Percentiles rank a stretch among this genome's conserved stretches.
Conservation (phyloP, 2,329 filamentous ascomycete genomes). For the Penicillium sp. region DNA sequence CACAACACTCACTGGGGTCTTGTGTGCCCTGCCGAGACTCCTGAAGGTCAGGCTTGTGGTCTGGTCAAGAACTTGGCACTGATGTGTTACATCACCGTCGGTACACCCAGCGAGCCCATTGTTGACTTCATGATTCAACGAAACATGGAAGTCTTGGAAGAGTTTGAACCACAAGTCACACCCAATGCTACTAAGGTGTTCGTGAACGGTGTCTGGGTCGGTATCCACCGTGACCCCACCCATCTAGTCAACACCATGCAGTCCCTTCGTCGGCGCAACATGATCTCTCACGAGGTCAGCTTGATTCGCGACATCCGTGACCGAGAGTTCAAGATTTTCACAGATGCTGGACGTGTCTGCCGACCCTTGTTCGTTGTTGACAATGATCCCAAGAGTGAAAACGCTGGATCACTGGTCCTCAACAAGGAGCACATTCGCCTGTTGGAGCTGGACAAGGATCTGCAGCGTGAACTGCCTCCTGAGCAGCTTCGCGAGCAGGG, state of each 20-base stretch:
- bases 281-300: constrained; percentile 89
- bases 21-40: constrained; percentile 95
- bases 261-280: constrained; percentile 74
- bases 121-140: constrained; percentile 94
- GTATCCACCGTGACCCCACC: constrained; percentile 86
- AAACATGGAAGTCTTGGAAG: constrained; percentile 95
- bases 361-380: constrained; percentile 92
- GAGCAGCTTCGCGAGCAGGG: constrained; percentile 61
- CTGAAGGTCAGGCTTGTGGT: constrained; percentile 97
- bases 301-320: constrained; percentile 95
- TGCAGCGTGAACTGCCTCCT: constrained; percentile 61
- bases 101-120: constrained; percentile 85
- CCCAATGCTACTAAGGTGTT: constrained; percentile 97
- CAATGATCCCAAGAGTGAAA: constrained; percentile 72
- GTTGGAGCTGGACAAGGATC: constrained; percentile 71
- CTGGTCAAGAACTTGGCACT: constrained; percentile 96
- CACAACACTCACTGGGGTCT: constrained; percentile 99
- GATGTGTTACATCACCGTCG: constrained; percentile 98
- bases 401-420: constrained; percentile 75
- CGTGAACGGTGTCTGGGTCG: constrained; percentile 97
- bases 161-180: constrained; percentile 82
- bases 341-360: constrained; percentile 93
- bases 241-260: constrained; percentile 79
- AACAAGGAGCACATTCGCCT: constrained; percentile 80
- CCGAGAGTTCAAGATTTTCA: constrained; percentile 97